Percentiles rank a stretch among this genome's conserved stretches.
These are phyloP conservation scores for Venustampulla echinocandica DNA, from an alignment of 495 filamentous ascomycete genomes.

Conservation along the genomic window DNA sequence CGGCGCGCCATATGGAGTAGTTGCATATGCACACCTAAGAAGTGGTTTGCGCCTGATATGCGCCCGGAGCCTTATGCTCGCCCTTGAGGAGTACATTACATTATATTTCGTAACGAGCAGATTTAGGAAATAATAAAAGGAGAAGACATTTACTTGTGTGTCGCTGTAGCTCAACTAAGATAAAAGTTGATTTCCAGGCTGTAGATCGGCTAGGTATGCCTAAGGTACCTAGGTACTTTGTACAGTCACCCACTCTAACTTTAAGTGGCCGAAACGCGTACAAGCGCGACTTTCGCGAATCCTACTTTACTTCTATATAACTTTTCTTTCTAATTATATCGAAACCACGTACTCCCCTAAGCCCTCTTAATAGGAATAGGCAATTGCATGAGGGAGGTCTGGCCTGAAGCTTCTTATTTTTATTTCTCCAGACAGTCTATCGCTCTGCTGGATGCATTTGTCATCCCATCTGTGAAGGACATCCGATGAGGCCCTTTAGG, in stretches of 20 bases:
- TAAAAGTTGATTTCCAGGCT: too few species aligned
- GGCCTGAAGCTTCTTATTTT: slow-evolving; percentile 11
- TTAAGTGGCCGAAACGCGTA: too few species aligned
- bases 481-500: slow-evolving; percentile 1
- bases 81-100: slow-evolving; percentile 20
- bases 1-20: slow-evolving; percentile 24
- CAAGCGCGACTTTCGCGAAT: too few species aligned
- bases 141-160: background rate
- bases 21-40: slow-evolving; percentile 18
- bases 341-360: too few species aligned
- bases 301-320: too few species aligned
- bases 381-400: too few species aligned
- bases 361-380: too few species aligned
- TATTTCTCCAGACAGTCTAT: slow-evolving; percentile 11
- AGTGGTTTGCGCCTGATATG: background rate
- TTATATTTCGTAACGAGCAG: background rate
- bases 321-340: too few species aligned
- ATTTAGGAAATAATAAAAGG: background rate
- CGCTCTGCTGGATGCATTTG: slow-evolving; percentile 8
- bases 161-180: background rate
- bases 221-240: too few species aligned
- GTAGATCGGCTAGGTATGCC: too few species aligned
- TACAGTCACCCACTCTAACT: too few species aligned
- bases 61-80: slow-evolving; percentile 14
- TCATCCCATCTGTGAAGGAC: slow-evolving; percentile 11